A percentile compares a stretch with the other conserved stretches of the same genome.
Conservation (phyloP, 2,329 filamentous ascomycete species). For the Dothistroma pini region DNA sequence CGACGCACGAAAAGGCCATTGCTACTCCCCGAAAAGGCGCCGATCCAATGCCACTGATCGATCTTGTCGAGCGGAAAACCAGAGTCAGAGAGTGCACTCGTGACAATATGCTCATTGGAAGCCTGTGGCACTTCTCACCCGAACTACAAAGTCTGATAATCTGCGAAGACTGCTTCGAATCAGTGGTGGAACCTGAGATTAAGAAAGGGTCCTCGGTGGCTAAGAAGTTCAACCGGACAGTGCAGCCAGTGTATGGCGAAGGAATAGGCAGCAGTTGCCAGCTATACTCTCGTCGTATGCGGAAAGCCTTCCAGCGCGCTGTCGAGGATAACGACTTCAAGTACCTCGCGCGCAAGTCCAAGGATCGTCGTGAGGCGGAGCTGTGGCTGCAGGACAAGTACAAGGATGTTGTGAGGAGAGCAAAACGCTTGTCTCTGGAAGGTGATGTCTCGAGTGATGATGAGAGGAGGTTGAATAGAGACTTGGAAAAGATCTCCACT, state of each 20-base stretch:
- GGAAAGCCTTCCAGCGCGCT: conserved; percentile 65
- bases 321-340: conserved; percentile 64
- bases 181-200: conserved; percentile 68
- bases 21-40: conserved; percentile 38
- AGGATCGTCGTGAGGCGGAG: conserved; percentile 57
- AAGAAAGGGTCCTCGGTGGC: conserved; percentile 55
- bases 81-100: conserved; percentile 61
- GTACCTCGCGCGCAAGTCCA: conserved; percentile 60
- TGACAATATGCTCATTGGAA: conserved; percentile 59
- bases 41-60: conserved; percentile 60
- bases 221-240: conserved; percentile 60
- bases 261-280: conserved; percentile 60
- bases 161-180: conserved; percentile 81
- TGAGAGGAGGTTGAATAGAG: conserved; percentile 54
- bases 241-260: conserved; percentile 53
- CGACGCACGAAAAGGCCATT: conserved; percentile 46
- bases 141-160: conserved; percentile 69
- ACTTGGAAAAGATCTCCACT: conserved; percentile 48
- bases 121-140: conserved; percentile 74
- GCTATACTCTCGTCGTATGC: conserved; percentile 77
- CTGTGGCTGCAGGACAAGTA: conserved; percentile 56
- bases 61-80: conserved; percentile 58
- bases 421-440: conserved; percentile 40
- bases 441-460: conserved; percentile 47
- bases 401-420: conserved; percentile 30